These are phyloP conservation scores for Pichia terricola DNA, from an alignment of 1,139 yeast genomes.

Conservation along the genomic window DNA sequence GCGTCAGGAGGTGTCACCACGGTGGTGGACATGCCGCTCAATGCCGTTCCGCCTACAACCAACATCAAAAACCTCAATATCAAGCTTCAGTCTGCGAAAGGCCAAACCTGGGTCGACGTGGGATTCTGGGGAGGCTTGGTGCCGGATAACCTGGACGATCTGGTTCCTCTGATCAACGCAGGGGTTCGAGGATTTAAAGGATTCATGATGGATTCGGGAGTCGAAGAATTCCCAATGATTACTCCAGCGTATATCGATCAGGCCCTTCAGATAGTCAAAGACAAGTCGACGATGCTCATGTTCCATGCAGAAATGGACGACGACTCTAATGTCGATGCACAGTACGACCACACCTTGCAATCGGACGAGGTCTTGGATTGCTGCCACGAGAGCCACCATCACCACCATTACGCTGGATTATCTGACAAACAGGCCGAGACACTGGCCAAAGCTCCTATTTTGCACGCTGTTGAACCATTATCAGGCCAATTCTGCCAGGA, in stretches of 20 bases:
- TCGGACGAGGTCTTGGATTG: background rate
- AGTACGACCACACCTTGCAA: constrained; percentile 1
- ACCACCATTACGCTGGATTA: constrained; percentile 23
- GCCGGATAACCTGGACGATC: constrained; percentile 62
- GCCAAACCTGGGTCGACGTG: constrained; percentile 85
- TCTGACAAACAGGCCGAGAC: constrained; percentile 43
- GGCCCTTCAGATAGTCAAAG: constrained; percentile 57
- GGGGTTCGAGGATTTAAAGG: constrained; percentile 94
- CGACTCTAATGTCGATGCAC: constrained; percentile 2
- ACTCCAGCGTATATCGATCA: constrained; percentile 47
- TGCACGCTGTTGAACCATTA: constrained; percentile 51
- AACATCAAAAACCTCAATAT: constrained; percentile 64
- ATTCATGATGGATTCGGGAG: constrained; percentile 85
- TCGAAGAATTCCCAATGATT: constrained; percentile 86
- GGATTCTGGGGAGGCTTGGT: constrained; percentile 96
- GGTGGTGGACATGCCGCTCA: constrained; percentile 90
- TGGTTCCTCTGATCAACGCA: constrained; percentile 64
- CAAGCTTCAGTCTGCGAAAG: constrained; percentile 69
- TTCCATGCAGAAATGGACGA: constrained; percentile 86
- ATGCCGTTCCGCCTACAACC: constrained; percentile 93
- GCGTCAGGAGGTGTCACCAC: constrained; percentile 96
- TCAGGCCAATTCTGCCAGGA: constrained; percentile 39
- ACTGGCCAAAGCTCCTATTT: constrained; percentile 42
- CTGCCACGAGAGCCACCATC: constrained; percentile 4
- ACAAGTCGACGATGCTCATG: constrained; percentile 64